phyloP scores from a whole-genome alignment of 2,329 filamentous ascomycete genomes.

The Zasmidium angulare region DNA sequence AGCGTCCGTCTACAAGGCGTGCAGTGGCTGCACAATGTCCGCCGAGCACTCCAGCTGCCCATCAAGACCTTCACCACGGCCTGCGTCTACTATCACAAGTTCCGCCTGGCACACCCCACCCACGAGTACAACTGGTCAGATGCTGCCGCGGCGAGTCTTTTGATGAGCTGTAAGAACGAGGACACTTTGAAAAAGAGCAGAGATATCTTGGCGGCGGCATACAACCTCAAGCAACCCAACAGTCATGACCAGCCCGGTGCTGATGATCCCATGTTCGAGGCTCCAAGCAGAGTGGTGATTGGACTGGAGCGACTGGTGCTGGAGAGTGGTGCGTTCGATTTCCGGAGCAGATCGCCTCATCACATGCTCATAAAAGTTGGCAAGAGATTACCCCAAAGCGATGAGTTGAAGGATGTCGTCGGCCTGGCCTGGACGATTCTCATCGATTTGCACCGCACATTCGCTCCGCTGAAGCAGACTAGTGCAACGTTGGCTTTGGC shows the following conservation, averaged over 20 bases:
- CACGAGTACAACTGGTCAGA: slow-evolving; percentile 80
- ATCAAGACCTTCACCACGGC: slow-evolving; percentile 91
- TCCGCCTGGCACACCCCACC: slow-evolving; percentile 81
- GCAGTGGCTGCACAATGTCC: slow-evolving; percentile 82
- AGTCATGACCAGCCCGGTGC: slow-evolving; percentile 67
- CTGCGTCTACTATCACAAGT: slow-evolving; percentile 89
- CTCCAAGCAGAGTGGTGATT: slow-evolving; percentile 75
- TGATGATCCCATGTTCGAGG: slow-evolving; percentile 84
- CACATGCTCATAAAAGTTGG: slow-evolving; percentile 76
- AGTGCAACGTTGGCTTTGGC: slow-evolving; percentile 82
- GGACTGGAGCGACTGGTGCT: slow-evolving; percentile 90
- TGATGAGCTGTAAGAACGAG: slow-evolving; percentile 95
- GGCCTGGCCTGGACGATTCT: slow-evolving; percentile 77
- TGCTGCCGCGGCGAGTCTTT: slow-evolving; percentile 81
- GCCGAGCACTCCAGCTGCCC: slow-evolving; percentile 78
- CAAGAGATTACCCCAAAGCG: slow-evolving; percentile 42
- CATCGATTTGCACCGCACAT: slow-evolving; percentile 89
- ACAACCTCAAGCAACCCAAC: slow-evolving; percentile 71
- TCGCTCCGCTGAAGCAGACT: slow-evolving; percentile 85
- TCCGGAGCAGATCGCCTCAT: slow-evolving; percentile 84
- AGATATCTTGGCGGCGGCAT: slow-evolving; percentile 86
- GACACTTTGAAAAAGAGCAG: slow-evolving; percentile 96
- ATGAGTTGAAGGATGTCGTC: slow-evolving; percentile 39
- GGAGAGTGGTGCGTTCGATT: slow-evolving; percentile 91
- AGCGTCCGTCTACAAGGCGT: slow-evolving; percentile 80